Base-by-base conservation (phyloP, 352 stramenopile species). In the Nothophytophthora sp. region DNA sequence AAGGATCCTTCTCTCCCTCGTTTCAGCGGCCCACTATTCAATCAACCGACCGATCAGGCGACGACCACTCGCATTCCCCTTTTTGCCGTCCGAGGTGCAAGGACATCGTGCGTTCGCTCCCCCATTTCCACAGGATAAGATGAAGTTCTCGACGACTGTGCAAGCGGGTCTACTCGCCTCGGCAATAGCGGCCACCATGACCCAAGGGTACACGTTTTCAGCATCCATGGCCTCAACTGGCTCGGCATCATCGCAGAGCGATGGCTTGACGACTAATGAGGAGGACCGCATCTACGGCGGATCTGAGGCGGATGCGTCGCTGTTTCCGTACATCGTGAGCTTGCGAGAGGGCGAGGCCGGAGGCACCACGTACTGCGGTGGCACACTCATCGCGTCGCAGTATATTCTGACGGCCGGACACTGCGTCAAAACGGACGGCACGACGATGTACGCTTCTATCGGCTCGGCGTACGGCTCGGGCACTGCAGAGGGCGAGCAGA, bases 361-460 rank as follows among this genome's bases (percentile, higher is more conserved):
- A 50, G 36, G 36, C 41, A 15, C 42, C 34, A 81, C 62, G 0
- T 88, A 75, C 51, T 91, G 80, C 43, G 77, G 77, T 2, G 80
- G 73, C 20, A 69, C 72, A 23, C 67, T 91, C 4, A 81, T 91
- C 32, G 62, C 62, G 12, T 43, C 73, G 22, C 55, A 77, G 46
- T 87, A 82, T 51, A 70, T 91, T 27, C 38, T 88, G 44, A 91
- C 77, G 28, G 80, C 80, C 1, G 80, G 72, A 1, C 80, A 91
- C 58, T 91, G 80, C 54, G 73, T 87, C 42, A 80, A 80, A 58
- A 68, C 53, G 13, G 24, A 72, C 10, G 18, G 56, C 34, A 20
- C 50, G 42, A 53, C 45, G 1, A 67, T 81, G 39, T 81, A 76
- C 48, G 76, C 59, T 28, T 42, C 53, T 5, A 38, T 72, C 8